A percentile compares a stretch with the other conserved stretches of the same genome.
Conservation (phyloP, 2,329 filamentous ascomycete genomes). For the Allantophomopsis cytisporea region DNA sequence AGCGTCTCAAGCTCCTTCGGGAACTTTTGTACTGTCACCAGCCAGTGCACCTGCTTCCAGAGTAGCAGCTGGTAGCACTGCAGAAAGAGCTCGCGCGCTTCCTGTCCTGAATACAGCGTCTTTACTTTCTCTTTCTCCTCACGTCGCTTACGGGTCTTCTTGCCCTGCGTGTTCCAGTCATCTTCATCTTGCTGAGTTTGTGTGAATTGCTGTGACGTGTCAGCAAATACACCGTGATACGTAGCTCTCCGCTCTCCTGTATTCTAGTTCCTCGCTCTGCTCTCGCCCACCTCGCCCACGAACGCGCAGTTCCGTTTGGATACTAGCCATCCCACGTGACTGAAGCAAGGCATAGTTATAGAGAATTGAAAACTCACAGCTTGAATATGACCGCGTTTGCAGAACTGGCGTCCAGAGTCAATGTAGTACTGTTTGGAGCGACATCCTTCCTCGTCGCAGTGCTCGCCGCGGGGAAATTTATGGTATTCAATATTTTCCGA, state of each 20-base stretch:
- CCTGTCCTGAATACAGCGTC: slow-evolving; percentile 43
- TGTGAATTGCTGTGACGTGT: slow-evolving; percentile 8
- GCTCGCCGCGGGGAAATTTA: slow-evolving; percentile 26
- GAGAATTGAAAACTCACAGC: slow-evolving; percentile 25
- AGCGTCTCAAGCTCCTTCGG: slow-evolving; percentile 64
- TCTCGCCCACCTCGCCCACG: slow-evolving; percentile 3
- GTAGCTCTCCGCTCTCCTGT: too few species aligned
- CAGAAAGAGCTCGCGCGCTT: slow-evolving; percentile 66
- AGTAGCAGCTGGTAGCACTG: slow-evolving; percentile 77
- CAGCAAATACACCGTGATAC: too few species aligned
- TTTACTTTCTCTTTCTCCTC: slow-evolving; percentile 44
- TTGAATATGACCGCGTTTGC: slow-evolving; percentile 51
- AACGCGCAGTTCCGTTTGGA: not conserved
- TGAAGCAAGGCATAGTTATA: slow-evolving; percentile 1
- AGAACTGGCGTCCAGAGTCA: slow-evolving; percentile 51
- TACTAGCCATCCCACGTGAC: not conserved
- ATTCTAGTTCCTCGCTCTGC: too few species aligned
- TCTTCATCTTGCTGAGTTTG: slow-evolving; percentile 49
- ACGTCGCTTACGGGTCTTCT: slow-evolving; percentile 37
- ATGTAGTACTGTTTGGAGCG: slow-evolving; percentile 43
- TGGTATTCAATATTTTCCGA: slow-evolving; percentile 17
- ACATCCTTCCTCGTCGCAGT: slow-evolving; percentile 44
- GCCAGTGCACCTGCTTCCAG: slow-evolving; percentile 65
- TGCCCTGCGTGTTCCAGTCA: slow-evolving; percentile 49
- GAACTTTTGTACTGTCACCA: slow-evolving; percentile 53